Conservation (phyloP, 441 rosid species). For the Pelargonium myrrhifolium region DNA sequence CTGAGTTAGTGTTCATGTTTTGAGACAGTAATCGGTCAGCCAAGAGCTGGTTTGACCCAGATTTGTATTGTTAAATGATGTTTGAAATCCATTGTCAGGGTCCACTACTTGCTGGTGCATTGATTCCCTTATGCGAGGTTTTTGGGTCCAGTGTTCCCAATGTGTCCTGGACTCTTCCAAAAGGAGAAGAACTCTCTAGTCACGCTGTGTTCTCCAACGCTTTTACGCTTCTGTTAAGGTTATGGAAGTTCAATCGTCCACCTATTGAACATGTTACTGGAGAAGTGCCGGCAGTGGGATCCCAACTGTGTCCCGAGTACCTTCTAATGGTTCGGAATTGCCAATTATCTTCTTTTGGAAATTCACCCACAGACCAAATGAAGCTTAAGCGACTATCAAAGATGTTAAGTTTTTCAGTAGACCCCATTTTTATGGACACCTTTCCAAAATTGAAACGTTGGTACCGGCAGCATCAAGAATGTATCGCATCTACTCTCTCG, state of each 20-base stretch:
- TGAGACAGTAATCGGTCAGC: background rate
- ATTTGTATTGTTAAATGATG: conserved; percentile 15
- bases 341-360: conserved; percentile 55
- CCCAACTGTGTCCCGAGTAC: conserved; percentile 71
- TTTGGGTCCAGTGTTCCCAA: conserved; percentile 71
- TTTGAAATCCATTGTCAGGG: conserved; percentile 44
- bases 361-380: conserved; percentile 51
- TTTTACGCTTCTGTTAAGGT: conserved; percentile 70
- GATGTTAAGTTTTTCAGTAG: conserved; percentile 30
- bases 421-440: conserved; percentile 74
- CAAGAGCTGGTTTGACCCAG: background rate
- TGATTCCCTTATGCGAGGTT: conserved; percentile 92
- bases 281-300: conserved; percentile 65
- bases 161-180: conserved; percentile 58
- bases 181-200: conserved; percentile 72
- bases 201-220: conserved; percentile 88
- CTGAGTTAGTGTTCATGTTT: background rate
- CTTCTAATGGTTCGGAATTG: conserved; percentile 75
- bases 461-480: conserved; percentile 83
- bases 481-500: conserved; percentile 75
- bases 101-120: conserved; percentile 74
- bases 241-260: conserved; percentile 86
- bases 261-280: conserved; percentile 67
- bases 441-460: conserved; percentile 79
- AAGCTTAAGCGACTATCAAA: conserved; percentile 48